phyloP scores from a whole-genome alignment of 129 eudicot species.

The Chrysanthemum makinoi region DNA sequence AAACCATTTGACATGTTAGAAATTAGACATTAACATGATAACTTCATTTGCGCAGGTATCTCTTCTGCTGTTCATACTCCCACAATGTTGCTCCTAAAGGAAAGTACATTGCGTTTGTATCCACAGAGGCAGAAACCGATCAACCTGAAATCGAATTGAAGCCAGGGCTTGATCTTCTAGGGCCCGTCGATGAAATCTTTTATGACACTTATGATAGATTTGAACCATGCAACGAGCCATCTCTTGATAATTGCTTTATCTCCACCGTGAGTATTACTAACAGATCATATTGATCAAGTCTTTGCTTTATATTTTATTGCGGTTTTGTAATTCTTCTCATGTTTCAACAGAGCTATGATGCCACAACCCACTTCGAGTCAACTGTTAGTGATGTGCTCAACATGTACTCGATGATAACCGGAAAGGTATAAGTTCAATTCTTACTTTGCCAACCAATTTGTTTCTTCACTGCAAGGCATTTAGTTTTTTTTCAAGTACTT shows the following conservation, averaged over 20 bases:
- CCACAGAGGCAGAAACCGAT: conserved; percentile 96
- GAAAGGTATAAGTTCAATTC: conserved; percentile 61
- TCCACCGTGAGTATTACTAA: conserved; percentile 54
- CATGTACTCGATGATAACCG: conserved; percentile 89
- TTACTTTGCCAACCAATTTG: neutral
- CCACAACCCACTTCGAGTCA: conserved; percentile 97
- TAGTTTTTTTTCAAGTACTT: no score
- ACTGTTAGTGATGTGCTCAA: conserved; percentile 92
- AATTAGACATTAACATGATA: neutral
- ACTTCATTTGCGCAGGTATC: conserved; percentile 54
- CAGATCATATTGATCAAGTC: neutral
- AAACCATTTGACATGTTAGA: neutral
- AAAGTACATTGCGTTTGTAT: conserved; percentile 91
- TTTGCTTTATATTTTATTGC: neutral
- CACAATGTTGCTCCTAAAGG: conserved; percentile 99
- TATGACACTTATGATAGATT: conserved; percentile 83
- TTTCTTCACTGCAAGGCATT: no score
- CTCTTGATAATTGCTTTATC: conserved; percentile 86
- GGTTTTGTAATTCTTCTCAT: conserved; percentile 18
- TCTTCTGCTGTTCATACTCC: conserved; percentile 88
- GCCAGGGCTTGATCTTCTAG: conserved; percentile 90
- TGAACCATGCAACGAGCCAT: conserved; percentile 87
- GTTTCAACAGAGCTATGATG: conserved; percentile 82
- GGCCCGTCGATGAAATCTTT: conserved; percentile 91
- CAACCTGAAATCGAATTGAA: conserved; percentile 76